Evolutionary conservation across 306 rosid species (phyloP).

Genomic region (Alnus rubra): DNA sequence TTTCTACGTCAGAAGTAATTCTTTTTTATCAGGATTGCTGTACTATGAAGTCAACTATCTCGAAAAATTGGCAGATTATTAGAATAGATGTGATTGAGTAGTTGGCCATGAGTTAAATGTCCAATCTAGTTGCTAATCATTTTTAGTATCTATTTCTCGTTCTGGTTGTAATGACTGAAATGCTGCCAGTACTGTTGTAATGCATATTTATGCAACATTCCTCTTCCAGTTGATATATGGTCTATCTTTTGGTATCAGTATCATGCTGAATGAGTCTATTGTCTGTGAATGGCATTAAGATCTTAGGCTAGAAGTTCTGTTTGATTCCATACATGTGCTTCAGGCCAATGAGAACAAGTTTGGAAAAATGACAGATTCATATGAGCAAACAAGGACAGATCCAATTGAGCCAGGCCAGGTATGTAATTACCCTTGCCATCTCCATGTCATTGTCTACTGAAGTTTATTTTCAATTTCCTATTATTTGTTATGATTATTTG

Average conservation of each 20-base stretch:
- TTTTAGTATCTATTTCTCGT: background rate
- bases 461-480: slow-evolving; percentile 3
- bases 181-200: slow-evolving; percentile 10
- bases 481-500: background rate
- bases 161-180: slow-evolving; percentile 1
- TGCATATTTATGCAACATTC: background rate
- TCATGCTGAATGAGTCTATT: slow-evolving; percentile 10
- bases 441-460: background rate
- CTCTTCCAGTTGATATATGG: slow-evolving; percentile 8
- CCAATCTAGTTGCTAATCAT: background rate
- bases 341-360: slow-evolving; percentile 37
- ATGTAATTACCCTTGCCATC: slow-evolving; percentile 31
- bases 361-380: slow-evolving; percentile 26
- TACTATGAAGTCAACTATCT: background rate
- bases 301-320: slow-evolving; percentile 24
- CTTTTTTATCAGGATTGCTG: background rate
- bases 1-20: background rate
- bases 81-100: background rate
- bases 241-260: background rate
- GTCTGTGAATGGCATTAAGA: background rate
- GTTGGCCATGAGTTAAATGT: background rate
- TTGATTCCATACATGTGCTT: slow-evolving; percentile 35
- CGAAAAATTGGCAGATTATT: background rate
- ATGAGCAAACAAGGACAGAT: slow-evolving; percentile 31
- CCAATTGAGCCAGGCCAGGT: slow-evolving; percentile 32